Base-by-base conservation (phyloP, 2,329 filamentous ascomycete species). In the Ophiobolus disseminans region DNA sequence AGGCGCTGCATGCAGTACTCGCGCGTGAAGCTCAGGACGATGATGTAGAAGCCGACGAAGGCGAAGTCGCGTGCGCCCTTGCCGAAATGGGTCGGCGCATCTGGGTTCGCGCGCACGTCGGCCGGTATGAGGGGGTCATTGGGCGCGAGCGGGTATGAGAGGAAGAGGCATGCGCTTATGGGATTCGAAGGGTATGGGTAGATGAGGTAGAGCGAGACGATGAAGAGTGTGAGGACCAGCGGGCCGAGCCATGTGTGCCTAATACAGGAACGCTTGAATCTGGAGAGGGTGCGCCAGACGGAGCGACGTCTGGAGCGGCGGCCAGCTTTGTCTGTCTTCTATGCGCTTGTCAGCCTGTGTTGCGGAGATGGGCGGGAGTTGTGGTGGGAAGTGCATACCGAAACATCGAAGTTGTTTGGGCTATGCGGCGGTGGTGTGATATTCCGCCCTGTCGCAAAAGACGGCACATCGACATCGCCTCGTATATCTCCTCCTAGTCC, bases 1-100 rank as follows among this genome's bases (percentile, higher is more conserved):
- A 96, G 65, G 65, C 91, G 87, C 76, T 96, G 92, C 92, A 96
- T 97, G 76, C 96, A 82, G 74, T 96, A 96, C 73, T 97, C 92
- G 69, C 92, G 90, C 9, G 91, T 96, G 73, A 97, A 97, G 53
- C 89, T 91, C 52, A 97, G 82, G 17, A 97, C 87, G 48, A 97
- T 78, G 31, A 85, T 93, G 76, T 97, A 97, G 77, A 97, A 97
- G 50, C 79, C 78, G 45, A 97, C 90, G 65, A 97, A 93, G 34
- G 89, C 88, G 44, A 96, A 80, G 71, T 97, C 92, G 78, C 87
- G 88, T 31, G 75, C 80, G n/a, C 92, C 92, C 74, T 97, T 97
- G 72, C 88, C 91, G 76, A 96, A 97, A 67, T 92, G 89, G 20
- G 72, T 69, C 4, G 72, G 70, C 3, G 56, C 58, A 32, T 77